Base-by-base conservation (phyloP, 768 basidiomycete species). In the Hemileccinum rubropunctum region DNA sequence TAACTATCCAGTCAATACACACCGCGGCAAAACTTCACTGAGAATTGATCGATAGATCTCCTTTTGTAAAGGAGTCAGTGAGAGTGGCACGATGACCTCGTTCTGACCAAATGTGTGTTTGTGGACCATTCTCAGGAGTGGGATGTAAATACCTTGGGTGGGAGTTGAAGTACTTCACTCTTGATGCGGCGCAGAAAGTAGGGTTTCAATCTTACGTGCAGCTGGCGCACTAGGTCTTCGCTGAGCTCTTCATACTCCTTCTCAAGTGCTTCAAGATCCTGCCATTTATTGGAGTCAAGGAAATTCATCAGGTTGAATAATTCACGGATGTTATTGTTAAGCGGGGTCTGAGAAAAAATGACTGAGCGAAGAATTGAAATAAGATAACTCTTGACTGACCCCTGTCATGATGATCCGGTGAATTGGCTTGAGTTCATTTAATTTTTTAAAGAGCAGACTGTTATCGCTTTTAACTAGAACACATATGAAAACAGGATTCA, bases 261-360 rank as follows among this genome's bases (percentile, higher is more conserved):
- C 51, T 87, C 84, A 11, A 98, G 74, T 6, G 66, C 76, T 59
- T 86, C 82, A 18, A 98, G 72, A 63, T 98, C 82, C 6, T 70
- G 64, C 91, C 91, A 91, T 53, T 87, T 74, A 12, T 69, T 57
- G 6, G 88, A 82, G 63, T 94, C 91, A 15, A 98, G 79, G 73
- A 98, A 98, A 65, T 93, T 91, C 84, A 99, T 93, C 37, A 99
- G 76, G 66, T 95, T 98, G 76, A 98, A 95, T 21, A 99, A 70
- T 69, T 99, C 97, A 41, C 91, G 80, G 20, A 99, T 87, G 63
- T 98, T 98, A 73, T 98, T 98, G 69, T 98, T 98, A 50, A 98
- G 68, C 0, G 95, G 95, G 0, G 97, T 98, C 79, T 92, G 51
- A 17, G 33, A 34, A 34, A 34, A 30, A 18, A 17, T 18, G 11